phyloP scores from a whole-genome alignment of 345 rosid species.

The Gossypium anomalum region DNA sequence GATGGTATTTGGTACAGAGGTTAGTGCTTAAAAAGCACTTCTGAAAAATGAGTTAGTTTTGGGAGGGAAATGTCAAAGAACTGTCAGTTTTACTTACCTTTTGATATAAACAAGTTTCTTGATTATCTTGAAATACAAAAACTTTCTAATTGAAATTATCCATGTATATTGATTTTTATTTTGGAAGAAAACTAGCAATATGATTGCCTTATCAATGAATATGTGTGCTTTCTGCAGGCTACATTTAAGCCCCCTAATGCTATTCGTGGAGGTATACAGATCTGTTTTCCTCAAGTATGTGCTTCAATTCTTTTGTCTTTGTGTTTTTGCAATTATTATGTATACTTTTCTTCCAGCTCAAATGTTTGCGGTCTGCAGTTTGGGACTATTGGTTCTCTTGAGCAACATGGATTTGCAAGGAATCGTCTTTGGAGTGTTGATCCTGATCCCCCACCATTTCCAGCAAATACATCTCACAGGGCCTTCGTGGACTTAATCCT shows the following conservation, averaged over 20 bases:
- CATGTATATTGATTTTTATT: not conserved
- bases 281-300: slow-evolving; percentile 90
- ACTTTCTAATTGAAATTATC: not conserved
- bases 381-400: slow-evolving; percentile 60
- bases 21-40: not conserved
- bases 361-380: slow-evolving; percentile 43
- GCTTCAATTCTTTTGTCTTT: slow-evolving; percentile 10
- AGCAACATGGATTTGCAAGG: slow-evolving; percentile 83
- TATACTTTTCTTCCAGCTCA: slow-evolving; percentile 17
- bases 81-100: too few species aligned
- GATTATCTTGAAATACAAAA: too few species aligned
- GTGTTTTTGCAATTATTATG: not conserved
- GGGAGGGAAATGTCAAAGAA: too few species aligned
- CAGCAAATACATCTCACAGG: too few species aligned
- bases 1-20: not conserved
- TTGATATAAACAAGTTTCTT: too few species aligned
- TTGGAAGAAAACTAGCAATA: not conserved
- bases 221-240: slow-evolving; percentile 42
- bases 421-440: slow-evolving; percentile 7
- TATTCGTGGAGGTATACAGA: slow-evolving; percentile 90
- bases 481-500: too few species aligned
- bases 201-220: not conserved
- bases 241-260: slow-evolving; percentile 60
- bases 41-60: too few species aligned
- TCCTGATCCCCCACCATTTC: too few species aligned